Base-by-base conservation (phyloP, 176 grass and related monocot species). In the Carex littledalei region DNA sequence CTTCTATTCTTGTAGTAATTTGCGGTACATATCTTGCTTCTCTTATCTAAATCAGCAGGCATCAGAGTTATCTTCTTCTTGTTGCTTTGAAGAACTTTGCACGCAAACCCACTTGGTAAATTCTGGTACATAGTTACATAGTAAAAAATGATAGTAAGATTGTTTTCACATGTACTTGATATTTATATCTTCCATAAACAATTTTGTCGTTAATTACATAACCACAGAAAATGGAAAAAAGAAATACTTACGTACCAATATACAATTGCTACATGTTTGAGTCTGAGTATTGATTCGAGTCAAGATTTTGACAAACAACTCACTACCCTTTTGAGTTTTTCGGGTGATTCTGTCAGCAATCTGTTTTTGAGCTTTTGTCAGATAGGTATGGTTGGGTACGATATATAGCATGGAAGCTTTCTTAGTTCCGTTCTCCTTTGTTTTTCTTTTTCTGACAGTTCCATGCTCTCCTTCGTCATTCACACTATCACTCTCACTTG, bases 81-180 rank as follows among this genome's bases (percentile, higher is more conserved):
- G 24, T 14, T 80, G 10, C 12, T 45, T 70, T 61, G 45, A 4
- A 93, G 63, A 24, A 86, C 63, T 43, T 90, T 18, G 31, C 52
- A 52, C 10, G 66, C 66, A 88, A 93, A 90, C 41, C 11, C 3
- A 10, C 0, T 5, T 39, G 84, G 80, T 8, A 93, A 32, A 29
- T 24, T 32, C 91, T 93, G 66, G 15, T 8, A 50, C 47, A 50
- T 50, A 50, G 47, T 50, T 11, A 39, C 31, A 34, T 39, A 15
- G 4, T 39, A 37, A 14, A 69, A 69, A 15, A 69, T 41, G 14
- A 69, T 18, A 31, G 15, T 37, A 68, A 68, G 6, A 16, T 18
- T 39, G 62, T 3, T 69, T 50, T 10, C 47, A 50, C 10, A 50
- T 50, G 47, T 50, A 10, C 9, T 50, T 11, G 10, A 50, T 11